phyloP scores from a whole-genome alignment of 164 flowering plant species.

The Piper betle region DNA sequence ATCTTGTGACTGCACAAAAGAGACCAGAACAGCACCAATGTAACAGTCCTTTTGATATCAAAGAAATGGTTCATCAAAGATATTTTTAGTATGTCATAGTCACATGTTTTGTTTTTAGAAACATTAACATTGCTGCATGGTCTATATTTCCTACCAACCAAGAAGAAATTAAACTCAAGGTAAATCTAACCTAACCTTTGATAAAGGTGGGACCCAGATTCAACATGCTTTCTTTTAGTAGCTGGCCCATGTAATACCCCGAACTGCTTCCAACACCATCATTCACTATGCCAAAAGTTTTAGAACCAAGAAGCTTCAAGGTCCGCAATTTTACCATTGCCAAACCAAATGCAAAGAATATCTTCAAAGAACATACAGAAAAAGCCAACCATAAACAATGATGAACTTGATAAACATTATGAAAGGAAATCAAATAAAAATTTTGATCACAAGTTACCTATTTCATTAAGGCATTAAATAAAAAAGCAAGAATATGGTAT shows the following conservation, averaged over 20 bases:
- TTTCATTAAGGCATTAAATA: background rate
- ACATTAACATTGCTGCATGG: too few species aligned
- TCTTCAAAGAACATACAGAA: constrained; percentile 30
- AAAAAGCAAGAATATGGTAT: constrained; percentile 6
- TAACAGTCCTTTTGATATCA: background rate
- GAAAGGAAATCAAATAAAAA: too few species aligned
- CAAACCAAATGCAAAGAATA: constrained; percentile 48
- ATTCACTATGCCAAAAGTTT: constrained; percentile 14
- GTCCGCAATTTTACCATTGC: constrained; percentile 57
- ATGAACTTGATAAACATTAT: too few species aligned
- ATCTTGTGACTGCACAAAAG: constrained; percentile 30
- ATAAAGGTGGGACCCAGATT: constrained; percentile 90
- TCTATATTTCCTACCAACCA: background rate
- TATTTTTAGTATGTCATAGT: too few species aligned
- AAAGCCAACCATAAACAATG: background rate
- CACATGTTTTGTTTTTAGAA: too few species aligned
- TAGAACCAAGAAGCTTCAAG: constrained; percentile 22
- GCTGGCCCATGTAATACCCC: constrained; percentile 50
- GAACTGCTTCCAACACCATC: constrained; percentile 18
- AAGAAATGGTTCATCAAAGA: too few species aligned
- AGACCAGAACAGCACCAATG: constrained; percentile 1
- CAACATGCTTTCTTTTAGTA: constrained; percentile 83
- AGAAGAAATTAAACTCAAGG: background rate
- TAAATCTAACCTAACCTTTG: constrained; percentile 44
- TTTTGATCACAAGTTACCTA: too few species aligned